These are phyloP conservation scores for Deuterostichococcus epilithicus DNA, from an alignment of 139 green algal species.

Conservation along the genomic window DNA sequence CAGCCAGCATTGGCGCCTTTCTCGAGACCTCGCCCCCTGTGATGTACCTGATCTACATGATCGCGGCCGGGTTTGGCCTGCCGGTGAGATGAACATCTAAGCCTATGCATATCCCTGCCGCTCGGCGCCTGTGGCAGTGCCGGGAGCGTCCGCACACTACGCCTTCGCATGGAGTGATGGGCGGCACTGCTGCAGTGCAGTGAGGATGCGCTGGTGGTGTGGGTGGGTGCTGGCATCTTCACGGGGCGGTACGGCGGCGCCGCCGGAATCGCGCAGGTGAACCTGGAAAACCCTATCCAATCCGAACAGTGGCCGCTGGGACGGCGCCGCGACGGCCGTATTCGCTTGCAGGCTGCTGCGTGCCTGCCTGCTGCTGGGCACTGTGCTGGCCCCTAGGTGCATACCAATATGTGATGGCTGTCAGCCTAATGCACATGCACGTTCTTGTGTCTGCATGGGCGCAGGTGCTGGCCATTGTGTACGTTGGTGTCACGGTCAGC, in stretches of 20 bases:
- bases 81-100: conserved; percentile 6
- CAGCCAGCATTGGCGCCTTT: conserved; percentile 7
- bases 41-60: conserved; percentile 21
- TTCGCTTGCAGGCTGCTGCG: too few species aligned
- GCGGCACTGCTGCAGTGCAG: conserved; percentile 17
- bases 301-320: too few species aligned
- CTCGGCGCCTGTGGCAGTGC: neutral
- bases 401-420: neutral
- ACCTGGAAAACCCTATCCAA: too few species aligned
- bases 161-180: neutral
- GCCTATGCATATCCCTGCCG: neutral
- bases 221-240: conserved; percentile 18
- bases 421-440: neutral
- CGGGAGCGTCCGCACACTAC: neutral
- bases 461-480: conserved; percentile 19
- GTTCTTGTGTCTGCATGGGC: too few species aligned
- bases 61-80: conserved; percentile 21
- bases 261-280: neutral
- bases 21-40: conserved; percentile 7
- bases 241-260: conserved; percentile 14
- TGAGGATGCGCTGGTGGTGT: conserved; percentile 32
- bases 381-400: too few species aligned
- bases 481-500: conserved; percentile 18
- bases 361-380: too few species aligned
- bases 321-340: too few species aligned